Conservation (phyloP, 2,329 filamentous ascomycete species). For the Ascochyta lentis region DNA sequence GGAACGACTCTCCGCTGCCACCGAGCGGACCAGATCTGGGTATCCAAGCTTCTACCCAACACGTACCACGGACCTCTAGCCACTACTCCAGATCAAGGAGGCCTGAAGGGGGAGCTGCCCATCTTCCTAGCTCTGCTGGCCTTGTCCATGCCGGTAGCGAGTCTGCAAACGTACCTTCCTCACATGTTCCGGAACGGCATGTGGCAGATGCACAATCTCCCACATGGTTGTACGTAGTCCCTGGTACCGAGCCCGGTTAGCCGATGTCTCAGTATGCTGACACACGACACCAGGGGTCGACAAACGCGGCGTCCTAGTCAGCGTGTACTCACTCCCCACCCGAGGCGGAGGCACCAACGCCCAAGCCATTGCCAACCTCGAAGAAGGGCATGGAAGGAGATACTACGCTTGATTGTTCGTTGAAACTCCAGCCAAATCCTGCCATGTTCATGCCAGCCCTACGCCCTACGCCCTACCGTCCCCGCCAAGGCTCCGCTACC, state of each 20-base stretch:
- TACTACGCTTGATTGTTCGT: neutral
- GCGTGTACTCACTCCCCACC: constrained; percentile 22
- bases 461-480: neutral
- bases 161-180: constrained; percentile 22
- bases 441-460: neutral
- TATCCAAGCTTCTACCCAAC: constrained; percentile 31
- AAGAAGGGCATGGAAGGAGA: neutral
- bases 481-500: neutral
- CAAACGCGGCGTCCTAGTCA: constrained; percentile 37
- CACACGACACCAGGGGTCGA: constrained; percentile 19
- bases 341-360: neutral
- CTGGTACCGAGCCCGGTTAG: no score
- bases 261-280: neutral
- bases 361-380: constrained; percentile 1
- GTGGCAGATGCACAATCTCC: constrained; percentile 26
- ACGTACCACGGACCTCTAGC: constrained; percentile 31
- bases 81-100: constrained; percentile 13
- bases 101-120: constrained; percentile 40
- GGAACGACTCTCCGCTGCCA: constrained; percentile 19
- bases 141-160: constrained; percentile 24
- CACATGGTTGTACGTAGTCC: neutral
- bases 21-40: constrained; percentile 23
- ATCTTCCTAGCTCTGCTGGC: constrained; percentile 43
- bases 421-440: no score
- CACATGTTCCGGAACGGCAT: constrained; percentile 22